Evolutionary conservation across 768 basidiomycete species (phyloP).

Genomic region (Agrocybe praecox): DNA sequence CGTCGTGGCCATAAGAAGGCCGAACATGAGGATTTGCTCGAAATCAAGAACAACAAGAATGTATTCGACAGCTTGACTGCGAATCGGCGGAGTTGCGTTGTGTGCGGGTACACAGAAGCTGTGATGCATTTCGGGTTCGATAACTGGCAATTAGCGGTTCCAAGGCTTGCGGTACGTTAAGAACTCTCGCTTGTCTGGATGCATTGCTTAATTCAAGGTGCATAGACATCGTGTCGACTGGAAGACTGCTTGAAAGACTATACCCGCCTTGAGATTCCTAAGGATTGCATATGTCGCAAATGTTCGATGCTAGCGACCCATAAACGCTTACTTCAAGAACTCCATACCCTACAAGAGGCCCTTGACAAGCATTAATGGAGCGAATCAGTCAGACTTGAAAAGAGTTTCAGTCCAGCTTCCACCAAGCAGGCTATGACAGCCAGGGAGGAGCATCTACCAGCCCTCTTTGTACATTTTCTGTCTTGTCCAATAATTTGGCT

Average conservation of each 20-base stretch:
- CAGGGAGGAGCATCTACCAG: conserved; percentile 38
- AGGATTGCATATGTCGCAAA: conserved; percentile 91
- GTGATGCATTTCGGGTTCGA: conserved; percentile 92
- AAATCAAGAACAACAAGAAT: conserved; percentile 43
- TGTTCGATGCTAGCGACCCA: conserved; percentile 87
- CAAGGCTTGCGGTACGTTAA: conserved; percentile 57
- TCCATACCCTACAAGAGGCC: conserved; percentile 54
- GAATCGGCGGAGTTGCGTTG: conserved; percentile 83
- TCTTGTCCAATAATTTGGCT: no score
- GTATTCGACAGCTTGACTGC: conserved; percentile 93
- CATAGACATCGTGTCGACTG: conserved; percentile 64
- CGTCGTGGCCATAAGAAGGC: no score
- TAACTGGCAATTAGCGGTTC: conserved; percentile 80
- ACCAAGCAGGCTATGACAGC: conserved; percentile 95
- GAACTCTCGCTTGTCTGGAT: not conserved
- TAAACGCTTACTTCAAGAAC: conserved; percentile 61
- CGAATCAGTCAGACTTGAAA: conserved; percentile 82
- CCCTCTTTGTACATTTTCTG: no score
- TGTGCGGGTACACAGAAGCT: conserved; percentile 92
- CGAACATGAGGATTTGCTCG: conserved; percentile 33
- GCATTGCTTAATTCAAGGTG: conserved; percentile 3
- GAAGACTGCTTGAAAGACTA: conserved; percentile 89
- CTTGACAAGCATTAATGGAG: conserved; percentile 50
- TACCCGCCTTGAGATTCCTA: conserved; percentile 83
- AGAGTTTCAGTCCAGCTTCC: conserved; percentile 70